Evolutionary conservation across 2,329 filamentous ascomycete genomes (phyloP).

Genomic region (Colletotrichum sp.): DNA sequence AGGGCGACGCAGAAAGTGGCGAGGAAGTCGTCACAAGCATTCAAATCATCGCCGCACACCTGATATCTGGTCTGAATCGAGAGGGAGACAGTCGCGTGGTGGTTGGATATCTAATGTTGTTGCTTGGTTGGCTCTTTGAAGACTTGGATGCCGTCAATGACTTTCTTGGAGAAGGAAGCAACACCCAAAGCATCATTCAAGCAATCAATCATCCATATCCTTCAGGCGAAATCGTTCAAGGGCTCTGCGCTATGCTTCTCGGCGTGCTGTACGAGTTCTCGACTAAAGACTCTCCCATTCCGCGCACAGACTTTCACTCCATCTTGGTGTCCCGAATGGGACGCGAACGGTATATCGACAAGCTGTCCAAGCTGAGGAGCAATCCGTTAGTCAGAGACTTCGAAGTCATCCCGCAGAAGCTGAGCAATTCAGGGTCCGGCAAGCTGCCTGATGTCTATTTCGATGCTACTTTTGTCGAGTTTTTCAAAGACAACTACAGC

Average conservation of each 20-base stretch:
- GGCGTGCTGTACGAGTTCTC: slow-evolving; percentile 96
- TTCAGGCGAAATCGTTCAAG: slow-evolving; percentile 73
- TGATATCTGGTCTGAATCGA: slow-evolving; percentile 80
- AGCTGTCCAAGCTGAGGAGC: slow-evolving; percentile 77
- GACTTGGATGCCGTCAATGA: slow-evolving; percentile 92
- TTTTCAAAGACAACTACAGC: slow-evolving; percentile 95
- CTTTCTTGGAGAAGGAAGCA: slow-evolving; percentile 89
- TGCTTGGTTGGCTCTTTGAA: slow-evolving; percentile 91
- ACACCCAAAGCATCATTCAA: slow-evolving; percentile 85
- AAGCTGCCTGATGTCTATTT: slow-evolving; percentile 83
- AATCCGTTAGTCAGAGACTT: slow-evolving; percentile 86
- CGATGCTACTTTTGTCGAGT: slow-evolving; percentile 86
- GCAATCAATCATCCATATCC: slow-evolving; percentile 66
- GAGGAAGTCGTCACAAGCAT: slow-evolving; percentile 97
- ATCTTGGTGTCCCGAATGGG: slow-evolving; percentile 80
- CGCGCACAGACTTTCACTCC: slow-evolving; percentile 79
- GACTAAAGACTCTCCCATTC: slow-evolving; percentile 92
- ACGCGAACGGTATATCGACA: slow-evolving; percentile 86
- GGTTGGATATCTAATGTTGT: slow-evolving; percentile 87
- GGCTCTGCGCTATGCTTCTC: slow-evolving; percentile 82
- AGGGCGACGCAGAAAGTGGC: slow-evolving; percentile 86
- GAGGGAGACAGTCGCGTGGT: slow-evolving; percentile 80
- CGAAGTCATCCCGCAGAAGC: slow-evolving; percentile 80
- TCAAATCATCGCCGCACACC: slow-evolving; percentile 83
- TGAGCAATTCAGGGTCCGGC: slow-evolving; percentile 50